Percentiles rank a stretch among this genome's conserved stretches.
These are phyloP conservation scores for Nepenthes gracilis DNA, from an alignment of 148 eudicot genomes.

Conservation along the genomic window DNA sequence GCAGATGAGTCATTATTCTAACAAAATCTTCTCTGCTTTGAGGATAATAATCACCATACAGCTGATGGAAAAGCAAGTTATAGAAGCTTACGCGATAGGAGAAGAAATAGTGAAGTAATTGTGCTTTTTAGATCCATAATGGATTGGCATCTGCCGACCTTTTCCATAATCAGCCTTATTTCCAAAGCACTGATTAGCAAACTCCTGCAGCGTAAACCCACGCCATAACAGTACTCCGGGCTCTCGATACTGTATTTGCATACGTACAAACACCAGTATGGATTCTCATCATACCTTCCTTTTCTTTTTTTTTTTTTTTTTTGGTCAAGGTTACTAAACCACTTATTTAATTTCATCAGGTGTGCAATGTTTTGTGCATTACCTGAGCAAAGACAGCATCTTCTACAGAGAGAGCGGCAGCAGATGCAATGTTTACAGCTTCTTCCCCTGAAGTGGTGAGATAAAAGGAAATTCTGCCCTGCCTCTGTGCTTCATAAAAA, in stretches of 20 bases:
- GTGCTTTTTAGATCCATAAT: slow-evolving; percentile 73
- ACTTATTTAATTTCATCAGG: too few species aligned
- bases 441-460: slow-evolving; percentile 70
- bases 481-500: slow-evolving; percentile 84
- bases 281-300: neutral
- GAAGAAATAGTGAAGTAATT: slow-evolving; percentile 88
- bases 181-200: slow-evolving; percentile 76
- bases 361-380: neutral
- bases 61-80: neutral
- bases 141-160: slow-evolving; percentile 95
- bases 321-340: neutral
- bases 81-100: slow-evolving; percentile 61
- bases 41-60: too few species aligned
- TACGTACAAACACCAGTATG: neutral
- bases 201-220: slow-evolving; percentile 78
- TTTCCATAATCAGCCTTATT: slow-evolving; percentile 74
- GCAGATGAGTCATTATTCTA: neutral
- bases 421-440: slow-evolving; percentile 79
- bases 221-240: slow-evolving; percentile 83
- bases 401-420: slow-evolving; percentile 64
- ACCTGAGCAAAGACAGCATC: slow-evolving; percentile 84
- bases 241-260: slow-evolving; percentile 61
- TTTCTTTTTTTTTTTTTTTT: too few species aligned
- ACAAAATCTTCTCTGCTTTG: too few species aligned
- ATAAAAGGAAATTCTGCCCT: slow-evolving; percentile 90